Evolutionary conservation across 805 yeast species (phyloP).

Genomic region (Cyberlindnera nakhonratchasimensis): DNA sequence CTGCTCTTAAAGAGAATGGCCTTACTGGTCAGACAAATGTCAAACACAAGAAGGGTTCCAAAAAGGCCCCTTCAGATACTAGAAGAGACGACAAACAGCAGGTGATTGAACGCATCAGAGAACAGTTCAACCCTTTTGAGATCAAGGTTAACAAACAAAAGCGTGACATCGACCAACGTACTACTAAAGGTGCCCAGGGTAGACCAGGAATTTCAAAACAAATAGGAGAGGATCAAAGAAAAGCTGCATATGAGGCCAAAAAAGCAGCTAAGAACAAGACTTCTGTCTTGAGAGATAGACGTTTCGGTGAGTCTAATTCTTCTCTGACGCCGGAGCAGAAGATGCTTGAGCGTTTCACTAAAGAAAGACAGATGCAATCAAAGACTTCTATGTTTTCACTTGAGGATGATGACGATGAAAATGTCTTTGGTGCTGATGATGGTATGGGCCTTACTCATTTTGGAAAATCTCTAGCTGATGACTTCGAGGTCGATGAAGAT

Average conservation of each 20-base stretch:
- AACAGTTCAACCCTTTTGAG: slow-evolving; percentile 89
- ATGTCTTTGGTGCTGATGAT: slow-evolving; percentile 33
- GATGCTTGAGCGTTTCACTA: slow-evolving; percentile 92
- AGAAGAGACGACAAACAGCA: slow-evolving; percentile 65
- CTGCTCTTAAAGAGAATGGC: slow-evolving; percentile 71
- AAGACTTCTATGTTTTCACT: slow-evolving; percentile 65
- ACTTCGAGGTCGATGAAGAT: slow-evolving; percentile 46
- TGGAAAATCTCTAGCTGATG: slow-evolving; percentile 67
- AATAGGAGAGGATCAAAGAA: slow-evolving; percentile 62
- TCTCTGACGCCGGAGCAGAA: slow-evolving; percentile 81
- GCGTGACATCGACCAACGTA: slow-evolving; percentile 48
- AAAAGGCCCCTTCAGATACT: slow-evolving; percentile 57
- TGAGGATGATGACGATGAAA: slow-evolving; percentile 45
- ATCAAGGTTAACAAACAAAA: slow-evolving; percentile 67
- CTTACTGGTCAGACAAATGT: slow-evolving; percentile 81
- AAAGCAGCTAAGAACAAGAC: slow-evolving; percentile 61
- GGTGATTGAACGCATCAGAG: slow-evolving; percentile 60
- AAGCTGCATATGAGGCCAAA: slow-evolving; percentile 59
- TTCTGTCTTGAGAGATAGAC: slow-evolving; percentile 78
- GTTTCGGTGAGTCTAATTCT: slow-evolving; percentile 85
- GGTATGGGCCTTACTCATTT: slow-evolving; percentile 64
- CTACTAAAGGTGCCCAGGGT: slow-evolving; percentile 51
- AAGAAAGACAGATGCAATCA: slow-evolving; percentile 68
- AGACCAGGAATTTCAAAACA: slow-evolving; percentile 69
- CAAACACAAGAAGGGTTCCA: slow-evolving; percentile 46